Percentiles rank a stretch among this genome's conserved stretches.
phyloP scores from a whole-genome alignment of 768 basidiomycete genomes.

The Panaeolus cyanescens region DNA sequence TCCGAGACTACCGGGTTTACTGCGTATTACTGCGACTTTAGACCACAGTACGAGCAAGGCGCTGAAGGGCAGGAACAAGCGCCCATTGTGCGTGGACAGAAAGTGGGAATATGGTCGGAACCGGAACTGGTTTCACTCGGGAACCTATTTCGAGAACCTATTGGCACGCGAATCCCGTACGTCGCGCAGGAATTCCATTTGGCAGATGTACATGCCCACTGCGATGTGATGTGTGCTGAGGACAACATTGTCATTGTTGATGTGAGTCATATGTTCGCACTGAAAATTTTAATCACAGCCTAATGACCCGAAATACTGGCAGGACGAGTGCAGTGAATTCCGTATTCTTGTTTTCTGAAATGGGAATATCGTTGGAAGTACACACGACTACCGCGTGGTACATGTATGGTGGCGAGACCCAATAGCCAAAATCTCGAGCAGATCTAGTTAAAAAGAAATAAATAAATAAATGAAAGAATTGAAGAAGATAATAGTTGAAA shows the following conservation, averaged over 20 bases:
- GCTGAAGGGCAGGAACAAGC: background rate
- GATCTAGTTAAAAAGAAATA: background rate
- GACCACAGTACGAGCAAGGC: background rate
- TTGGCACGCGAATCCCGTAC: slow-evolving; percentile 50
- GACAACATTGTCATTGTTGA: slow-evolving; percentile 57
- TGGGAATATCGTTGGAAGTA: background rate
- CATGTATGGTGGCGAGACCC: slow-evolving; percentile 7
- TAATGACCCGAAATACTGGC: slow-evolving; percentile 8
- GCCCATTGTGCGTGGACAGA: background rate
- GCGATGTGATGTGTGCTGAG: slow-evolving; percentile 54
- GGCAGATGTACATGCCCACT: slow-evolving; percentile 20
- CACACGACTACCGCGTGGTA: background rate
- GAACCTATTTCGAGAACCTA: slow-evolving; percentile 40
- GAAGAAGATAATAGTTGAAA: slow-evolving; percentile 1
- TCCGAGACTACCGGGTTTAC: background rate
- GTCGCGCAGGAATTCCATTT: slow-evolving; percentile 32
- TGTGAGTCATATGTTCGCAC: slow-evolving; percentile 29
- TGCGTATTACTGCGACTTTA: slow-evolving; percentile 1
- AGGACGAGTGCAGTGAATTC: slow-evolving; percentile 23
- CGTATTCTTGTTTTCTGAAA: slow-evolving; percentile 31
- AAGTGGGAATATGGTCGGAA: background rate
- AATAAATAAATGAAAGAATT: background rate
- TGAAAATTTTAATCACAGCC: slow-evolving; percentile 6
- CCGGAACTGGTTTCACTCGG: slow-evolving; percentile 22
- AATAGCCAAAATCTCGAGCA: slow-evolving; percentile 15